Evolutionary conservation across 2,329 filamentous ascomycete species (phyloP), one percentile per base, ranked within the genome.

Genomic region (Paecilomyces sp.): DNA sequence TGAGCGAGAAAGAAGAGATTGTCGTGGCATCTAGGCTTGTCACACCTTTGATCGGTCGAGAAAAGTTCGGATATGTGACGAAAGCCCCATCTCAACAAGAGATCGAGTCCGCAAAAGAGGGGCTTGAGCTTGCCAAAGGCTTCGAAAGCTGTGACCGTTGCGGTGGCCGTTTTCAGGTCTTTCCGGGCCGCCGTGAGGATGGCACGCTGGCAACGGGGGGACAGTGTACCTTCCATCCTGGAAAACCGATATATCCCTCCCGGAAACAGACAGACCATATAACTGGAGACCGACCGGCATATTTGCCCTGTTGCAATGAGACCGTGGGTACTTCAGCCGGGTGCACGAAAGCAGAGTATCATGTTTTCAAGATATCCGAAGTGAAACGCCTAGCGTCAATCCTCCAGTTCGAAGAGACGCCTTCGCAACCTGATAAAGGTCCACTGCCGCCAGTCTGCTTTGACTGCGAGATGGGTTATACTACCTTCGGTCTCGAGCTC

Each of bases 391-490:
- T 99, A 28, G 91, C 92, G 0, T 79, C 87, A 0, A 77, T 93
- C 2, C 82, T 95, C 67, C 92, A 93, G 57, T 99, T 95, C 72
- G 83, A 85, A 59, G 76, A 85, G 62, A 97, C 94, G 0, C 92
- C 92, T 0, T 47, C 56, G 30, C 74, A 78, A 30, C 64, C 66
- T 52, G 63, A 65, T 12, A 69, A 73, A 62, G 67, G 63, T 47
- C 62, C 59, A 24, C 67, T 66, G 31, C 66, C 63, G 1, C 83
- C 84, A 36, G 86, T 97, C 11, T 89, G 87, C 64, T 93, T 99
- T 68, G 94, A 99, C 72, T 97, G 94, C 68, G 94, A 99, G 72
- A 99, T 99, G 94, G 91, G 90, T 3, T 97, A 96, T 70, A 99
- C 95, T 0, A 90, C 90, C 0, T 76, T 88, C 56, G 94, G 95